Percentiles rank a stretch among this genome's conserved stretches.
Evolutionary conservation across 768 basidiomycete species (phyloP).

Genomic region (Coprinellus micaceus): DNA sequence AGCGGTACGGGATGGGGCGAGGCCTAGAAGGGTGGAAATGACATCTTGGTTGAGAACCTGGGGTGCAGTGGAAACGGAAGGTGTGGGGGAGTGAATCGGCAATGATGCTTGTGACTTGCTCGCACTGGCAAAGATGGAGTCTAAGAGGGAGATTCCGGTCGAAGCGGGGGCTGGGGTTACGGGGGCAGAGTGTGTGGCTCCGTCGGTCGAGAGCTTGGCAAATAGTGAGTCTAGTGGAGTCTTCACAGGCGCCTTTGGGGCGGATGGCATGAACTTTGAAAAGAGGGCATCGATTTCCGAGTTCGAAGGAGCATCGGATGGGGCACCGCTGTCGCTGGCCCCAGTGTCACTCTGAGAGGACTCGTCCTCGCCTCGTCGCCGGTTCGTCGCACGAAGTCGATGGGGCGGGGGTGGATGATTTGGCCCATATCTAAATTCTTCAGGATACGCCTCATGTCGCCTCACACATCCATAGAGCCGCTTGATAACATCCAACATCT

Average conservation of each 20-base stretch:
- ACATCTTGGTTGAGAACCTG: constrained; percentile 73
- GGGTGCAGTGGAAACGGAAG: constrained; percentile 45
- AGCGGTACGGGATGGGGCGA: constrained; percentile 40
- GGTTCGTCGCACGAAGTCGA: constrained; percentile 20
- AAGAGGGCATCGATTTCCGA: constrained; percentile 13
- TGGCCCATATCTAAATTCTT: constrained; percentile 66
- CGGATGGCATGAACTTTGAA: constrained; percentile 22
- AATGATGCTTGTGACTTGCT: background rate
- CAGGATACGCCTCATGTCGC: constrained; percentile 65
- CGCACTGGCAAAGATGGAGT: constrained; percentile 75
- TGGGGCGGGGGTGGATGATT: constrained; percentile 61
- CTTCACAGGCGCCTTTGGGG: constrained; percentile 22
- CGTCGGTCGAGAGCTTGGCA: constrained; percentile 29
- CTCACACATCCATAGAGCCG: constrained; percentile 66
- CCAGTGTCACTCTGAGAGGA: constrained; percentile 25
- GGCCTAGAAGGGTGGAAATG: constrained; percentile 59
- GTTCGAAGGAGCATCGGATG: background rate
- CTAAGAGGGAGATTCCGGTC: constrained; percentile 59
- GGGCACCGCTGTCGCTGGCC: background rate
- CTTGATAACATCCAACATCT: constrained; percentile 66
- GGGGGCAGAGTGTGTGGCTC: constrained; percentile 16
- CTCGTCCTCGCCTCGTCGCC: constrained; percentile 26
- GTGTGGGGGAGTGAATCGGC: constrained; percentile 8
- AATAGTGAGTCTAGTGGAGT: constrained; percentile 42
- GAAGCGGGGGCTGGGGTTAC: constrained; percentile 24